phyloP scores from a whole-genome alignment of 1,284 basidiomycete genomes.

The Sphaerobolus stellatus region DNA sequence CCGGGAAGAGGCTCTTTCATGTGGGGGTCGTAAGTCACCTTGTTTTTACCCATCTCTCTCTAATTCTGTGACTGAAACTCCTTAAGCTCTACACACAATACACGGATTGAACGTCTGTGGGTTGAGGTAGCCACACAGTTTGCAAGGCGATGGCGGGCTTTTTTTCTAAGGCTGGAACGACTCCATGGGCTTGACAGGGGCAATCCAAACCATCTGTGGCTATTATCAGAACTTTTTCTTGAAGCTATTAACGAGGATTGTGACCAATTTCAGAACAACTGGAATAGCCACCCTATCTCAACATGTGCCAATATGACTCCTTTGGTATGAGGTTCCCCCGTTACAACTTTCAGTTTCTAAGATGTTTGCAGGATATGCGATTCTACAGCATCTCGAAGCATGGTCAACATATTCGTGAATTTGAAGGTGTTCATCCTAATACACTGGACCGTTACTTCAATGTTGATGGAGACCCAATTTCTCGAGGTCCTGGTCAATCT shows the following conservation, averaged over 20 bases:
- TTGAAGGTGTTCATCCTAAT: background rate
- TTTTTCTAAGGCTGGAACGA: too few species aligned
- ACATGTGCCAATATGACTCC: conserved; percentile 26
- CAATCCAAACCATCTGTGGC: conserved; percentile 41
- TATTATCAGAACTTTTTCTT: conserved; percentile 43
- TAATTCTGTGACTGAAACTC: too few species aligned
- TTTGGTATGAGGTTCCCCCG: conserved; percentile 25
- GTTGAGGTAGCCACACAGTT: too few species aligned
- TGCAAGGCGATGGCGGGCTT: too few species aligned
- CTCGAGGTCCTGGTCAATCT: conserved; percentile 1
- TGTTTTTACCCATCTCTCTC: conserved; percentile 21
- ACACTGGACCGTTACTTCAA: conserved; percentile 16
- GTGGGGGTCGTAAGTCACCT: conserved; percentile 22
- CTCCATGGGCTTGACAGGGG: conserved; percentile 29
- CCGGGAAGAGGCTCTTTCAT: conserved; percentile 21
- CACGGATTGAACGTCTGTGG: too few species aligned
- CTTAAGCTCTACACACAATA: too few species aligned
- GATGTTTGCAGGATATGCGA: background rate
- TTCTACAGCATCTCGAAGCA: background rate
- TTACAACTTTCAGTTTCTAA: background rate
- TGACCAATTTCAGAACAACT: conserved; percentile 32
- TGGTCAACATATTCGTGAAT: background rate
- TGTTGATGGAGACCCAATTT: background rate
- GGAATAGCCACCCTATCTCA: conserved; percentile 41
- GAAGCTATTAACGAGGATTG: conserved; percentile 40